phyloP scores from a whole-genome alignment of 208 protist species.

The Naegleria fowleri region DNA sequence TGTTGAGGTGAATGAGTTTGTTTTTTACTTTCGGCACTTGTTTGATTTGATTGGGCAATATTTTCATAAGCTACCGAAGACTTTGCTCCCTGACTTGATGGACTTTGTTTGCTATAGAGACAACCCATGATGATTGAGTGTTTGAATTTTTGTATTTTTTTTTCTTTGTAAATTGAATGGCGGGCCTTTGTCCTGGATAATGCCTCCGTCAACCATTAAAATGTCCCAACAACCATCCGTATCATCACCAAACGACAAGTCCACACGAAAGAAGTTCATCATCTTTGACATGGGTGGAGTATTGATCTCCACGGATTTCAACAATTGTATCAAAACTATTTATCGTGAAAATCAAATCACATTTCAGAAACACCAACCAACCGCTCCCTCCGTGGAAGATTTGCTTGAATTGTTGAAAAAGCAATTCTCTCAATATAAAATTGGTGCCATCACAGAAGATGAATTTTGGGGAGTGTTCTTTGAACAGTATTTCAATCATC shows the following conservation, averaged over 20 bases:
- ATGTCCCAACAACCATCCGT: too few species aligned
- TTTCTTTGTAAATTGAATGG: too few species aligned
- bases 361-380: neutral
- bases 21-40: neutral
- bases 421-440: neutral
- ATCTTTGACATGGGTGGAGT: constrained; percentile 11
- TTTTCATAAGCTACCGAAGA: too few species aligned
- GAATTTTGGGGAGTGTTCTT: neutral
- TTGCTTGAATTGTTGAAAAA: neutral
- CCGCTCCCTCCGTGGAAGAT: neutral
- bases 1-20: neutral
- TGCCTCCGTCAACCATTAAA: too few species aligned
- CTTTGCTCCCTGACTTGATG: too few species aligned
- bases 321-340: neutral
- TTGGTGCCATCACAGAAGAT: neutral
- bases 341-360: neutral
- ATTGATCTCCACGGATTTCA: neutral
- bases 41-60: too few species aligned
- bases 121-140: too few species aligned
- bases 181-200: too few species aligned
- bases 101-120: too few species aligned
- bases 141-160: too few species aligned
- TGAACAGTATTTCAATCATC: neutral
- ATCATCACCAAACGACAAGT: neutral
- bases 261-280: neutral